Conservation (phyloP, 208 protist genomes). For the Acanthamoeba rhysodes region DNA sequence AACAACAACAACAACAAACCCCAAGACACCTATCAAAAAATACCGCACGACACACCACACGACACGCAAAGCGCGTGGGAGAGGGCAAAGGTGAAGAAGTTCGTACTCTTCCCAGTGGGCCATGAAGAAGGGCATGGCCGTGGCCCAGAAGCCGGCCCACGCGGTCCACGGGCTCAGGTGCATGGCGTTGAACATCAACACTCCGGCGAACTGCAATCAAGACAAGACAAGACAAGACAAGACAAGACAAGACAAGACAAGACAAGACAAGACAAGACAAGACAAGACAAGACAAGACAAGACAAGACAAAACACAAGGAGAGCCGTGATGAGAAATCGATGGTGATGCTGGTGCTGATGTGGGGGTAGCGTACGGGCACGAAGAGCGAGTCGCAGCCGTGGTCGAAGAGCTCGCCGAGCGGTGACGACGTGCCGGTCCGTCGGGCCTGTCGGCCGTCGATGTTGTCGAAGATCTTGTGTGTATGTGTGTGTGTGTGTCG, state of each 20-base stretch:
- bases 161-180: constrained; percentile 44
- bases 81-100: background rate
- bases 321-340: too few species aligned
- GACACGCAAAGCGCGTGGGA: too few species aligned
- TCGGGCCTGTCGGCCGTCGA: constrained; percentile 97
- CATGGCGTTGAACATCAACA: constrained; percentile 61
- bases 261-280: too few species aligned
- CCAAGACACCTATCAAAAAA: background rate
- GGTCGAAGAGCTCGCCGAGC: constrained; percentile 97
- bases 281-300: background rate
- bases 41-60: background rate
- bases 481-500: constrained; percentile 80
- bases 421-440: constrained; percentile 94
- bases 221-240: background rate
- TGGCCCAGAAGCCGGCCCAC: constrained; percentile 73
- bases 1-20: too few species aligned
- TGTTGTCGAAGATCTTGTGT: constrained; percentile 95
- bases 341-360: too few species aligned
- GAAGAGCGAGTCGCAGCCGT: constrained; percentile 87
- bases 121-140: constrained; percentile 82
- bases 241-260: too few species aligned
- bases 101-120: constrained; percentile 87
- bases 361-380: background rate
- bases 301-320: too few species aligned
- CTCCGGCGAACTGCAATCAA: background rate